Percentiles rank a stretch among this genome's conserved stretches.
These are phyloP conservation scores for Sugiyamaella xylanicola DNA, from an alignment of 1,139 yeast species.

Conservation along the genomic window DNA sequence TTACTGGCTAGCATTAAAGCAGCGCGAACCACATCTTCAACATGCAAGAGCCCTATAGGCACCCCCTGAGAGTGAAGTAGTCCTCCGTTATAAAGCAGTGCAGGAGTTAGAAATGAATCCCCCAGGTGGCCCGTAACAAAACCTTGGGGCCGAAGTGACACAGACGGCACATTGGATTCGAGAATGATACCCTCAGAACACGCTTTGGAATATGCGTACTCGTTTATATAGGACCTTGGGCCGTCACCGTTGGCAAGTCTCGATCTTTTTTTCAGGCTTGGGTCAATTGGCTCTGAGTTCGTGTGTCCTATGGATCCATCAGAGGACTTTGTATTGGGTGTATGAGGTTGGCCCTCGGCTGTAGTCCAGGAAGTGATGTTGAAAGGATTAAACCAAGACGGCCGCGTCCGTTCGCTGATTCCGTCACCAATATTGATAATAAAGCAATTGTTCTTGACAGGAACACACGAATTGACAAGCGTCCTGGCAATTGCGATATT, in stretches of 20 bases:
- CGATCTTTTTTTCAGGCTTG: no score
- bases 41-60: slow-evolving; percentile 37
- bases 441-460: neutral
- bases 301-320: no score
- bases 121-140: slow-evolving; percentile 38
- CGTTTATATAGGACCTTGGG: slow-evolving; percentile 28
- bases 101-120: slow-evolving; percentile 36
- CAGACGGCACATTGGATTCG: slow-evolving; percentile 20
- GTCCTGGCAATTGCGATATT: slow-evolving; percentile 9
- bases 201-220: slow-evolving; percentile 34
- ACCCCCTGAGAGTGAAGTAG: slow-evolving; percentile 34
- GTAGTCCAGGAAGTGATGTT: slow-evolving; percentile 1
- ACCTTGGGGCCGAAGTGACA: slow-evolving; percentile 35
- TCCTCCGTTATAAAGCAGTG: slow-evolving; percentile 32
- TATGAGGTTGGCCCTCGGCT: neutral
- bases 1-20: slow-evolving; percentile 33
- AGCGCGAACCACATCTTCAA: slow-evolving; percentile 40
- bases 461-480: slow-evolving; percentile 9
- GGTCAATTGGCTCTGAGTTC: no score
- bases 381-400: slow-evolving; percentile 18
- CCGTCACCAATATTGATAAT: slow-evolving; percentile 20
- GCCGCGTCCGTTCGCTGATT: slow-evolving; percentile 1
- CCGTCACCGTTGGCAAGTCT: no score
- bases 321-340: no score
- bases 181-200: slow-evolving; percentile 25